A percentile compares a stretch with the other conserved stretches of the same genome.
Conservation (phyloP, 2,329 filamentous ascomycete genomes). For the Taxawa tesnikishii region DNA sequence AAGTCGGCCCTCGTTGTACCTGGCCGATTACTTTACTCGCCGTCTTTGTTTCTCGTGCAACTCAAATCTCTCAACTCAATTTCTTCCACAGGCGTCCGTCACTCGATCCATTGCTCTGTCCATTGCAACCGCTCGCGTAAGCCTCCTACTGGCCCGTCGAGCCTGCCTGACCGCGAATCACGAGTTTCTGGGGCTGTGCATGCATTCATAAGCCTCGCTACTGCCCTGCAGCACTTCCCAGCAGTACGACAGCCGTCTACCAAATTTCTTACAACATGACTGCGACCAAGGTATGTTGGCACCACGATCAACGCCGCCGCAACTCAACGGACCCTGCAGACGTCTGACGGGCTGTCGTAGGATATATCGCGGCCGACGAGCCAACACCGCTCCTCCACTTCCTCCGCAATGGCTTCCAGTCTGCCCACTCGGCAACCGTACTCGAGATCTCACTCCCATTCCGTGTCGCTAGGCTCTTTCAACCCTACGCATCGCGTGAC, state of each 20-base stretch:
- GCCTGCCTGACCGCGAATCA: no score
- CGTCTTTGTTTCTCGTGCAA: no score
- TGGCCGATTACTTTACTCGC: no score
- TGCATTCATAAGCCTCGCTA: no score
- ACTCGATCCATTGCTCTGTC: no score
- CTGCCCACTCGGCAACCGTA: slow-evolving; percentile 51
- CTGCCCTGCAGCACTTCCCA: not conserved
- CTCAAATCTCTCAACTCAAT: no score
- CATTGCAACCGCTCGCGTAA: no score
- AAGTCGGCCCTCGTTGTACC: no score
- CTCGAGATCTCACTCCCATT: slow-evolving; percentile 70
- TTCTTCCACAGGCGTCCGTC: no score
- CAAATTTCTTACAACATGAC: not conserved
- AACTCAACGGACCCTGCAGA: not conserved
- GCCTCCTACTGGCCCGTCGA: no score
- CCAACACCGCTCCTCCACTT: slow-evolving; percentile 41
- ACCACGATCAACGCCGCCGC: not conserved
- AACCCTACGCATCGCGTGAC: slow-evolving; percentile 77
- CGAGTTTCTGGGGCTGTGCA: no score
- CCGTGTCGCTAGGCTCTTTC: slow-evolving; percentile 62
- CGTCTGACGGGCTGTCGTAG: no score
- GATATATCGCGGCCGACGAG: slow-evolving; percentile 30
- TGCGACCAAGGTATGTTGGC: not conserved
- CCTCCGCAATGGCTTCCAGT: slow-evolving; percentile 44
- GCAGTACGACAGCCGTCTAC: not conserved